These are phyloP conservation scores for Peniophora sp. DNA, from an alignment of 1,284 basidiomycete genomes.

Conservation along the genomic window DNA sequence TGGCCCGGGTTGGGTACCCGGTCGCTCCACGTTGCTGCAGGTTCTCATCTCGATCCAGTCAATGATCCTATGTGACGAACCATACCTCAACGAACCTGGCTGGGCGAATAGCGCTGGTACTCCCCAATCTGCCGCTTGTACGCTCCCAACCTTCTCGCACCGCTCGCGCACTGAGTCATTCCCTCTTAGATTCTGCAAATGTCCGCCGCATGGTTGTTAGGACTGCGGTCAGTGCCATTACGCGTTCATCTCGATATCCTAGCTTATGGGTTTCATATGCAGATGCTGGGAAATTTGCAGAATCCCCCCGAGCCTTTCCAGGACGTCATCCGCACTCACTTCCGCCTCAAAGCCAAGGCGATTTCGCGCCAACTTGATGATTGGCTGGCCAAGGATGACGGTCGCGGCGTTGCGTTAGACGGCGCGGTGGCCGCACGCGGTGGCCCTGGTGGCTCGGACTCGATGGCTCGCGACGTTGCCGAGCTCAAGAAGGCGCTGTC, in stretches of 20 bases:
- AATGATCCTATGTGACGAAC: conserved; percentile 87
- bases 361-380: conserved; percentile 71
- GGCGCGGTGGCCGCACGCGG: conserved; percentile 32
- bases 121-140: conserved; percentile 65
- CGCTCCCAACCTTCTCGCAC: conserved; percentile 17
- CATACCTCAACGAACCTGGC: conserved; percentile 84
- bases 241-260: conserved; percentile 3
- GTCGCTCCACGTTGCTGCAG: conserved; percentile 31
- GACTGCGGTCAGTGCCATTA: conserved; percentile 57
- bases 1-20: conserved; percentile 44
- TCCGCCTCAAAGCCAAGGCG: conserved; percentile 71
- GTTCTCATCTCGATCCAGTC: conserved; percentile 90
- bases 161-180: conserved; percentile 5
- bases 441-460: conserved; percentile 36
- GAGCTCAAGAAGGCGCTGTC: conserved; percentile 55
- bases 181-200: conserved; percentile 67
- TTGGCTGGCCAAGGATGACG: conserved; percentile 72
- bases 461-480: conserved; percentile 57
- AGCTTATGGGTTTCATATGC: conserved; percentile 6
- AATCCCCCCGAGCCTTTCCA: conserved; percentile 75
- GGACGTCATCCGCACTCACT: conserved; percentile 83
- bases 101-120: conserved; percentile 71
- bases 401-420: conserved; percentile 43
- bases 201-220: conserved; percentile 82
- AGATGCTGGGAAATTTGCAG: conserved; percentile 84